phyloP scores from a whole-genome alignment of 148 eudicot genomes.

The Arbutus unedo region DNA sequence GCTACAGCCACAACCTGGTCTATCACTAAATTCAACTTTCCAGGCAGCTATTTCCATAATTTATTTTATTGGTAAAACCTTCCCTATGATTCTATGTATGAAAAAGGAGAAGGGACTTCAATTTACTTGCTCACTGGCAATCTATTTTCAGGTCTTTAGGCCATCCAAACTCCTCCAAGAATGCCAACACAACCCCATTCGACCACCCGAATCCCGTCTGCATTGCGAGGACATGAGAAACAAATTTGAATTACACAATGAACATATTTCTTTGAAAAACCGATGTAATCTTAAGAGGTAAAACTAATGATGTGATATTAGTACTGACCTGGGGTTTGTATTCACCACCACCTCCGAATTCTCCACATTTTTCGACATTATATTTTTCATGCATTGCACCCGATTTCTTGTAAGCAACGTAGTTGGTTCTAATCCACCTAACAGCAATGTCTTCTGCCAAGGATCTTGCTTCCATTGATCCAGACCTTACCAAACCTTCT shows the following conservation, averaged over 20 bases:
- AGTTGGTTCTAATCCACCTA: conserved; percentile 78
- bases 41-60: neutral
- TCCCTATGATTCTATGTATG: neutral
- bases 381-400: conserved; percentile 90
- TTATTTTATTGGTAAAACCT: neutral
- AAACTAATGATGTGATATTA: neutral
- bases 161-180: conserved; percentile 96
- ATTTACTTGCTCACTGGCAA: conserved; percentile 32
- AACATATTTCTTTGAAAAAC: neutral
- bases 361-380: conserved; percentile 73
- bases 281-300: neutral
- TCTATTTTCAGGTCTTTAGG: conserved; percentile 49
- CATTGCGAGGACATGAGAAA: neutral
- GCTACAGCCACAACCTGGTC: neutral
- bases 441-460: conserved; percentile 72
- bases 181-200: conserved; percentile 78
- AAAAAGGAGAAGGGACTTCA: neutral
- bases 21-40: neutral
- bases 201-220: conserved; percentile 97
- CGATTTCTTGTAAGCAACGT: conserved; percentile 64
- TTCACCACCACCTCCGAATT: conserved; percentile 87
- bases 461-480: conserved; percentile 48
- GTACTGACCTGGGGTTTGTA: conserved; percentile 75
- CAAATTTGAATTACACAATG: neutral
- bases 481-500: conserved; percentile 73